Percentiles rank a stretch among this genome's conserved stretches.
These are phyloP conservation scores for Gonium pectorale DNA, from an alignment of 139 green algal species.

Conservation along the genomic window DNA sequence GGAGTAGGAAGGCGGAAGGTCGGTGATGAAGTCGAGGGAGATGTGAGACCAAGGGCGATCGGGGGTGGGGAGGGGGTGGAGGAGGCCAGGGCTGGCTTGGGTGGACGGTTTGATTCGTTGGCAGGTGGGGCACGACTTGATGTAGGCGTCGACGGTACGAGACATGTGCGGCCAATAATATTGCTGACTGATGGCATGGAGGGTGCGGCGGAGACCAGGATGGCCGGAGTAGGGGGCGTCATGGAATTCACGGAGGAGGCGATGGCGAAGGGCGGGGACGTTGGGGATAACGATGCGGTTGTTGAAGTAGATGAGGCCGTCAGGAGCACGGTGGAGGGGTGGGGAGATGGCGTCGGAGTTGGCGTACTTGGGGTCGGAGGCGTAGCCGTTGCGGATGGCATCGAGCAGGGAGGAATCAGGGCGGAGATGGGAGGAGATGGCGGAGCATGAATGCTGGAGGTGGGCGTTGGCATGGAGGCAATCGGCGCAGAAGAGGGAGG, in stretches of 20 bases:
- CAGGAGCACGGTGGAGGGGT: background rate
- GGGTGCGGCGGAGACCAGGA: constrained; percentile 44
- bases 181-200: background rate
- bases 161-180: constrained; percentile 55
- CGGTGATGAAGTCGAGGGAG: constrained; percentile 72
- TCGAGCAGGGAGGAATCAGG: background rate
- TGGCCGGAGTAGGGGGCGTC: constrained; percentile 34
- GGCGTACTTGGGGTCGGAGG: background rate
- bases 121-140: constrained; percentile 51
- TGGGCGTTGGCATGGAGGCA: background rate
- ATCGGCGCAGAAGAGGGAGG: background rate
- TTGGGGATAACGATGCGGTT: constrained; percentile 18
- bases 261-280: constrained; percentile 3
- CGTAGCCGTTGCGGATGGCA: background rate
- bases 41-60: constrained; percentile 52
- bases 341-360: background rate
- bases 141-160: constrained; percentile 42
- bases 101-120: constrained; percentile 54
- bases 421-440: background rate
- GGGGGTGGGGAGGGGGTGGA: constrained; percentile 60
- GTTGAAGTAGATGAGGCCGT: constrained; percentile 1
- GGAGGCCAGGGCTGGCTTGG: constrained; percentile 43
- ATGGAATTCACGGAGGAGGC: constrained; percentile 44
- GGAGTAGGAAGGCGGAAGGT: constrained; percentile 50
- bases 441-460: background rate